Base-by-base conservation (phyloP, 306 rosid species). In the Casuarina glauca region DNA sequence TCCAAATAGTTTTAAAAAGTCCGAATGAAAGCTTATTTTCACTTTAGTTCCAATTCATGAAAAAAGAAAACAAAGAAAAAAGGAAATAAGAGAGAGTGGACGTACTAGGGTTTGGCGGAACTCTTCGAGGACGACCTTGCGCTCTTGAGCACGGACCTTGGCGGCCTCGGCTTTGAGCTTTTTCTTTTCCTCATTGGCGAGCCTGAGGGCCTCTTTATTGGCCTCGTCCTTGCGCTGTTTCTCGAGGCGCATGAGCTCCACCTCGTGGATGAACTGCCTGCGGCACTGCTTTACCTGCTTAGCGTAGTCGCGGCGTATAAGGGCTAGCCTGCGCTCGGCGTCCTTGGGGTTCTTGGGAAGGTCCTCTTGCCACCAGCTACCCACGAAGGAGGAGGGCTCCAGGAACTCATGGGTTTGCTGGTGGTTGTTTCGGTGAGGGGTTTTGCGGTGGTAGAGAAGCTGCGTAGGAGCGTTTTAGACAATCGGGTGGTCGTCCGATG, bases 191-290 rank as follows among this genome's bases (percentile, higher is more conserved):
- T 87, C 86, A 63, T 78, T 85, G 19, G 79, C 85, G 20, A 87
- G 55, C 69, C 89, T 78, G 60, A 85, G 89, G 3, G 86, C 86
- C 78, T 87, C 91, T 63, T 8, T 78, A 48, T 70, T 66, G 12
- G 87, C 86, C 70, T 87, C 89, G 54, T 87, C 86, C 79, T 80
- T 82, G 6, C 82, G 87, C 58, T 82, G 84, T 81, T 80, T 81
- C 39, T 87, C 89, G 76, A 85, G 87, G 48, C 86, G 74, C 85
- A 76, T 76, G 74, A 87, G 81, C 73, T 87, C 87, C 6, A 83
- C 89, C 78, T 85, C 91, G 48, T 73, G 58, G 26, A 85, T 81
- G 72, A 80, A 87, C 52, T 77, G 75, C 86, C 83, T 87, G 54
- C 89, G 87, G 19, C 85, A 45, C 80, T 75, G 75, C 78, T 78